These are phyloP conservation scores for Tephrocybe sp. DNA, from an alignment of 768 basidiomycete genomes.

Conservation along the genomic window DNA sequence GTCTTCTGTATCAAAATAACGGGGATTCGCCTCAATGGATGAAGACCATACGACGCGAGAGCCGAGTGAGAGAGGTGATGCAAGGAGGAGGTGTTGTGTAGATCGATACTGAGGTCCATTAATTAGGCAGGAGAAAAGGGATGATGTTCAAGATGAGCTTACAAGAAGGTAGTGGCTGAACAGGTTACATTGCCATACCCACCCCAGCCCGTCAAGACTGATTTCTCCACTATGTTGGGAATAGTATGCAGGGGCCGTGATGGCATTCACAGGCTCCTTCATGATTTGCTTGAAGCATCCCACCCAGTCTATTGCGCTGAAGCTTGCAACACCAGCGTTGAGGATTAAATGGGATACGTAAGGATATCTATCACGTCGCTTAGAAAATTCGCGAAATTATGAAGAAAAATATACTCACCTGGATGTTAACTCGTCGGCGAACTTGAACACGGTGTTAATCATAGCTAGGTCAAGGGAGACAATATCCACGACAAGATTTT, in stretches of 20 bases:
- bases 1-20: conserved; percentile 54
- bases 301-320: conserved; percentile 51
- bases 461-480: conserved; percentile 63
- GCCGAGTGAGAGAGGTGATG: conserved; percentile 38
- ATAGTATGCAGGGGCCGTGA: conserved; percentile 57
- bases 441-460: conserved; percentile 58
- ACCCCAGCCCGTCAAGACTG: conserved; percentile 70
- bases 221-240: conserved; percentile 55
- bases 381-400: not conserved
- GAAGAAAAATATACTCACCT: conserved; percentile 39
- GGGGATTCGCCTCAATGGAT: conserved; percentile 63
- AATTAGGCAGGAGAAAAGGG: not conserved
- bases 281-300: conserved; percentile 45
- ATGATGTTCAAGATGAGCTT: not conserved
- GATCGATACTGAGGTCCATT: conserved; percentile 56
- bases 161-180: conserved; percentile 82
- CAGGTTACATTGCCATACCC: conserved; percentile 82
- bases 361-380: conserved; percentile 61
- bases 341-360: conserved; percentile 79
- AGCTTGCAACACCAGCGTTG: conserved; percentile 74
- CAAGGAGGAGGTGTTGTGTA: conserved; percentile 50
- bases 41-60: conserved; percentile 79
- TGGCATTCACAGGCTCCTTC: conserved; percentile 38
- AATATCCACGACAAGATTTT: conserved; percentile 58
- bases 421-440: conserved; percentile 49